phyloP scores from a whole-genome alignment of 352 stramenopile genomes.

The Albugo candida region DNA sequence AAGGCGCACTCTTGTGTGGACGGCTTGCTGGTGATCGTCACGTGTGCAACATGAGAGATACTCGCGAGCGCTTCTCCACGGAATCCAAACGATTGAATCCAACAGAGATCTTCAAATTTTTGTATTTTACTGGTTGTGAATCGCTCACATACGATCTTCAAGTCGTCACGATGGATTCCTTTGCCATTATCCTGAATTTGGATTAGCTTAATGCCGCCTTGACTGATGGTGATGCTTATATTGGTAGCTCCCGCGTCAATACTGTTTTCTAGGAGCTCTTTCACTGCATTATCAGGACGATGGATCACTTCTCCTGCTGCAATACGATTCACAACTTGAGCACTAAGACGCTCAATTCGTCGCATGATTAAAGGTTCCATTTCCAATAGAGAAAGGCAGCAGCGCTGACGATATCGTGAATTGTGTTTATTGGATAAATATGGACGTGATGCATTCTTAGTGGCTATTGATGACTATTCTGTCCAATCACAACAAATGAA shows the following conservation, averaged over 20 bases:
- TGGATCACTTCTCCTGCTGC: constrained; percentile 91
- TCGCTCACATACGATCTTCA: constrained; percentile 91
- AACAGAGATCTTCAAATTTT: constrained; percentile 87
- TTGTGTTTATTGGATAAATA: too few relatives aligned
- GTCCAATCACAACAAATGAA: too few relatives aligned
- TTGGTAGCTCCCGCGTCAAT: constrained; percentile 88
- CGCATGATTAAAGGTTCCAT: not conserved
- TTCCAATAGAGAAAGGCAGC: not conserved
- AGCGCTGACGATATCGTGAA: too few relatives aligned
- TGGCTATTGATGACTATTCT: too few relatives aligned
- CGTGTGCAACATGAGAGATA: constrained; percentile 88
- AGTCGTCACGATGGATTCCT: constrained; percentile 82
- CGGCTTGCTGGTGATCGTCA: constrained; percentile 81
- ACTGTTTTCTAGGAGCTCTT: constrained; percentile 98
- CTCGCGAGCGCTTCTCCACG: constrained; percentile 95
- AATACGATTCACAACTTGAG: constrained; percentile 90
- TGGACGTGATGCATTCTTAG: too few relatives aligned
- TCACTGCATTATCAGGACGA: constrained; percentile 84
- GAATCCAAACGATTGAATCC: constrained; percentile 96
- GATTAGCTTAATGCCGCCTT: constrained; percentile 85
- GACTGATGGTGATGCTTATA: constrained; percentile 51
- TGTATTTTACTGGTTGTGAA: constrained; percentile 97
- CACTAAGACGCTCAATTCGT: constrained; percentile 74
- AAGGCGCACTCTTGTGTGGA: constrained; percentile 56
- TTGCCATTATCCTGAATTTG: constrained; percentile 92